Evolutionary conservation across 164 flowering plant genomes (phyloP), one percentile per base, ranked within the genome.

Genomic region (Chimonanthus salicifolius): DNA sequence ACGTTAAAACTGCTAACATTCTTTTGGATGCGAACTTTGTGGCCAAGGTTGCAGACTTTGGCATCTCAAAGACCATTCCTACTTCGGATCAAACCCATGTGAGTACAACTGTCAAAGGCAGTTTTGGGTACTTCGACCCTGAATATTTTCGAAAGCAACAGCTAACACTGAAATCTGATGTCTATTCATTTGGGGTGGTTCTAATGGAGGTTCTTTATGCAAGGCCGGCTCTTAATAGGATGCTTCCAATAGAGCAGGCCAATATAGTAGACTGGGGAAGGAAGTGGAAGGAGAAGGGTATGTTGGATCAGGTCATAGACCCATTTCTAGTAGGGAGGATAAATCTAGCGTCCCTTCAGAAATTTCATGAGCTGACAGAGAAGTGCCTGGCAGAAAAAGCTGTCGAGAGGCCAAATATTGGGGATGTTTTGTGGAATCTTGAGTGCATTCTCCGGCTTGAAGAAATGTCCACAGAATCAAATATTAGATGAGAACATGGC

Each of bases 41-140:
- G 2, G 94, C 98, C 10, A 94, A 94, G 78, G 98, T 94, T 77
- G 94, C 98, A 49, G 98, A 94, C 79, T 94, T 94, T 81, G 98
- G 98, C 67, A 90, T 94, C 69, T 94, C 98, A 33, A 94, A 90
- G 82, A 80, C 96, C 0, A 97, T 97, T 21, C 98, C 97, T 8
- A 84, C 96, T 72, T 77, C 89, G 18, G 98, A 94, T 80, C 96
- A 94, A 81, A 90, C 98, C 3, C 98, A 94, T 82, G 96, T 94
- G 64, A 94, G 98, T 72, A 94, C 98, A 49, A 94, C 96, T 76
- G 98, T 92, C 7, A 94, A 94, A 74, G 98, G 98, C 10, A 92
- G 96, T 75, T 94, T 94, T 69, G 97, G 97, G 9, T 94, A 94
- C 73, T 93, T 94, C 68, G 98, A 94, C 72, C 98, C 98, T 5